phyloP scores from a whole-genome alignment of 352 stramenopile species.

The Phytophthora sp. region DNA sequence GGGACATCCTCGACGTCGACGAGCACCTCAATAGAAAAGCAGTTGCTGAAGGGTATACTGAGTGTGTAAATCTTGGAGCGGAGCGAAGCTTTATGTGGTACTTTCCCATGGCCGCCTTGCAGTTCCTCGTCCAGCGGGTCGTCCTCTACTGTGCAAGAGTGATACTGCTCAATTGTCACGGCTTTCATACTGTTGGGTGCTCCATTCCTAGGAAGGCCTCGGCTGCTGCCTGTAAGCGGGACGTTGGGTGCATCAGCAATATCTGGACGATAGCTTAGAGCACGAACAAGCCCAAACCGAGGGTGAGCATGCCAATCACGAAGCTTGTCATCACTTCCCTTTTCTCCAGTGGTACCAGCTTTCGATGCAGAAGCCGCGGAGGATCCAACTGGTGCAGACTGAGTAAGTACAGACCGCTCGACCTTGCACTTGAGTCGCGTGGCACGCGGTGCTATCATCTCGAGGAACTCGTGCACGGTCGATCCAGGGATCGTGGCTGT shows the following conservation, averaged over 20 bases:
- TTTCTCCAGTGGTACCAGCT: constrained; percentile 6
- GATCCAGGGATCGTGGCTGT: constrained; percentile 48
- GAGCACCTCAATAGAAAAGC: constrained; percentile 65
- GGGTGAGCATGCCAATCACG: constrained; percentile 62
- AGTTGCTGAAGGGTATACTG: constrained; percentile 69
- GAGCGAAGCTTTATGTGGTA: constrained; percentile 45
- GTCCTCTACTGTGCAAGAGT: constrained; percentile 49
- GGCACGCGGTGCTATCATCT: constrained; percentile 48
- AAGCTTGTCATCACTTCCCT: constrained; percentile 18
- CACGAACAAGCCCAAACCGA: constrained; percentile 58
- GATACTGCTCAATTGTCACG: constrained; percentile 64
- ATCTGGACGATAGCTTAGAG: constrained; percentile 53
- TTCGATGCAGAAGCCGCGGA: background rate
- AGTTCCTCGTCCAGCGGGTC: constrained; percentile 11
- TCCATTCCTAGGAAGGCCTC: background rate
- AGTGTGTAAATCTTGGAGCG: constrained; percentile 70
- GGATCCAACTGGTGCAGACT: constrained; percentile 21
- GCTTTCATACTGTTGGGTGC: constrained; percentile 35
- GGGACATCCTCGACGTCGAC: constrained; percentile 50
- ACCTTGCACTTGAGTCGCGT: constrained; percentile 33
- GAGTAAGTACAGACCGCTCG: background rate
- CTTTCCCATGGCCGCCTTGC: constrained; percentile 9
- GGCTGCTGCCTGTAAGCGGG: constrained; percentile 5
- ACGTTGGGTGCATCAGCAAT: constrained; percentile 1
- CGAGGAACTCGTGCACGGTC: constrained; percentile 47